These are phyloP conservation scores for Aspergillus sclerotioniger DNA, from an alignment of 495 filamentous ascomycete genomes.

Conservation along the genomic window DNA sequence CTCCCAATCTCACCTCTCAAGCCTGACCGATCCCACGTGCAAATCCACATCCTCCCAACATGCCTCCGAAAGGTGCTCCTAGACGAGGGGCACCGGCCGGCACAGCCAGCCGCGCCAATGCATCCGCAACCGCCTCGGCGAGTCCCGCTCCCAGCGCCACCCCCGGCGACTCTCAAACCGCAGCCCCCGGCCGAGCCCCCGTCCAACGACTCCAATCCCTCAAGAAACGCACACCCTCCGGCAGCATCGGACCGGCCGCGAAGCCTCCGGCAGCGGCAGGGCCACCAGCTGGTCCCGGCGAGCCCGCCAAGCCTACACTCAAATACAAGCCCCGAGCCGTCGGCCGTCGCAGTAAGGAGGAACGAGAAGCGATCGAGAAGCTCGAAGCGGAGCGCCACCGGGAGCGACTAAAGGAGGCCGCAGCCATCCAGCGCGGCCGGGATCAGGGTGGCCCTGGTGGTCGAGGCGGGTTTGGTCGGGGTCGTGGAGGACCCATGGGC, in stretches of 20 bases:
- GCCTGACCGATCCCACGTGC: background rate
- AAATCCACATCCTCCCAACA: conserved; percentile 19
- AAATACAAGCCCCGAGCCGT: conserved; percentile 50
- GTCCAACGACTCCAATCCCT: conserved; percentile 47
- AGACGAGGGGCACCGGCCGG: conserved; percentile 31
- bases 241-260: conserved; percentile 31
- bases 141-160: conserved; percentile 6
- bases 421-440: conserved; percentile 40
- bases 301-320: conserved; percentile 37
- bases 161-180: conserved; percentile 10
- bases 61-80: conserved; percentile 45
- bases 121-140: conserved; percentile 15
- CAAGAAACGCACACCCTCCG: conserved; percentile 38
- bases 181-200: conserved; percentile 27
- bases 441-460: conserved; percentile 22
- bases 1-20: background rate
- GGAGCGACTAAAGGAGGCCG: conserved; percentile 44
- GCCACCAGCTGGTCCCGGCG: conserved; percentile 15
- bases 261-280: background rate
- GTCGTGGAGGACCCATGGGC: conserved; percentile 35
- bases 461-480: conserved; percentile 27
- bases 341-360: conserved; percentile 50
- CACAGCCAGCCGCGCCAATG: conserved; percentile 1
- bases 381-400: conserved; percentile 46
- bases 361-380: conserved; percentile 49